These are phyloP conservation scores for Lipomyces anomalus DNA, from an alignment of 805 yeast genomes.

Conservation along the genomic window DNA sequence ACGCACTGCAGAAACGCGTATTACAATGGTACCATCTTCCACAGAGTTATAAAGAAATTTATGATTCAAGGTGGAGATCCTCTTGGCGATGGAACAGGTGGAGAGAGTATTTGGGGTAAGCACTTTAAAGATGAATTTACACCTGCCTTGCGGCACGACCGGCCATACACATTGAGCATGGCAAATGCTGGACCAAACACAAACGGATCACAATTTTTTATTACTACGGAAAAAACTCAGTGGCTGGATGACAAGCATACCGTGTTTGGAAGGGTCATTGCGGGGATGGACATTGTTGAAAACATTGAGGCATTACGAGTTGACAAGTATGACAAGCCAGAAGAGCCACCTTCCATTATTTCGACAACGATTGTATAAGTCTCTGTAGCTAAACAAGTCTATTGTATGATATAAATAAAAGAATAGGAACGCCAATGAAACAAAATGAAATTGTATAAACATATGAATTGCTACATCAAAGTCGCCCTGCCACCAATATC, in stretches of 20 bases:
- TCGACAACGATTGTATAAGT: conserved; percentile 11
- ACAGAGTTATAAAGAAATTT: conserved; percentile 44
- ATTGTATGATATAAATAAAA: no score
- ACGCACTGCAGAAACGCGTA: conserved; percentile 36
- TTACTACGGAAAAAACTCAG: conserved; percentile 49
- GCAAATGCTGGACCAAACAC: conserved; percentile 56
- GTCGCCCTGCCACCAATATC: conserved; percentile 84
- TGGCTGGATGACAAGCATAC: conserved; percentile 57
- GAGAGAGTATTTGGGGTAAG: conserved; percentile 36
- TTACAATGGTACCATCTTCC: conserved; percentile 38
- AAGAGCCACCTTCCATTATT: conserved; percentile 30
- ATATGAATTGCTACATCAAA: conserved; percentile 46
- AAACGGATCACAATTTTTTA: conserved; percentile 56
- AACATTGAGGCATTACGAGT: conserved; percentile 44
- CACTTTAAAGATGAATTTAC: conserved; percentile 45
- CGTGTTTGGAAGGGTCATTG: conserved; percentile 49
- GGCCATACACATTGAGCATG: conserved; percentile 54
- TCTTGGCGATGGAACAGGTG: conserved; percentile 39
- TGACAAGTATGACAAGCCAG: conserved; percentile 44
- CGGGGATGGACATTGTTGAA: conserved; percentile 47
- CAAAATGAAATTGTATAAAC: background rate
- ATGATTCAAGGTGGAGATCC: conserved; percentile 64
- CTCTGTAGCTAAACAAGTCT: background rate
- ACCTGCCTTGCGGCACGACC: conserved; percentile 44
- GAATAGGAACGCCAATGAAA: no score